Percentiles rank a stretch among this genome's conserved stretches.
Evolutionary conservation across 2,329 filamentous ascomycete species (phyloP).

Genomic region (Capronia americana): DNA sequence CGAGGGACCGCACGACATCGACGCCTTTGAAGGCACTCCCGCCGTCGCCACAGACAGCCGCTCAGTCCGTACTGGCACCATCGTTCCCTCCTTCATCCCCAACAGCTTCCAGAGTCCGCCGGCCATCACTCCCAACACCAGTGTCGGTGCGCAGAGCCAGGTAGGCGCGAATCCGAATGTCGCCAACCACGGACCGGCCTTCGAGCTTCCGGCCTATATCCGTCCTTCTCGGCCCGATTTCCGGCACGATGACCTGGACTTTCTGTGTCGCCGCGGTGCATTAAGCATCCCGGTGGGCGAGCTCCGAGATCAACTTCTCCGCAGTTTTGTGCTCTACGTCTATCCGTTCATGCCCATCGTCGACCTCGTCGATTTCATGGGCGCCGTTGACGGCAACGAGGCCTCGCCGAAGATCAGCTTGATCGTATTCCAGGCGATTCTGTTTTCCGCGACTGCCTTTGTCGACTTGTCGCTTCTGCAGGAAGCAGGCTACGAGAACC

Average conservation of each 20-base stretch:
- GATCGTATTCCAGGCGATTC: constrained; percentile 88
- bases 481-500: constrained; percentile 41
- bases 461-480: constrained; percentile 52
- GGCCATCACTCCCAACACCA: constrained; percentile 10
- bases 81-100: not conserved
- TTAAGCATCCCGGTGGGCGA: constrained; percentile 72
- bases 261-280: constrained; percentile 61
- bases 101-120: constrained; percentile 6
- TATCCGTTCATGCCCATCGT: constrained; percentile 92
- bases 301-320: constrained; percentile 80
- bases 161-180: not conserved
- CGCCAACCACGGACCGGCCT: not conserved
- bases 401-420: constrained; percentile 71
- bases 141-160: not conserved
- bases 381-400: constrained; percentile 69
- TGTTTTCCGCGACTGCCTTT: constrained; percentile 90
- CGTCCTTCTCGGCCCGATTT: constrained; percentile 26
- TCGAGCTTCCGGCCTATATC: constrained; percentile 30
- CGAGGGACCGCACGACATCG: not conserved
- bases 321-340: constrained; percentile 84
- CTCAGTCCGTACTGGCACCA: not conserved
- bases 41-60: too few species aligned
- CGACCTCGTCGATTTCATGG: constrained; percentile 50
- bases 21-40: not conserved
- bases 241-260: constrained; percentile 27